Conservation (phyloP, 306 rosid species). For the Quercus parvula region DNA sequence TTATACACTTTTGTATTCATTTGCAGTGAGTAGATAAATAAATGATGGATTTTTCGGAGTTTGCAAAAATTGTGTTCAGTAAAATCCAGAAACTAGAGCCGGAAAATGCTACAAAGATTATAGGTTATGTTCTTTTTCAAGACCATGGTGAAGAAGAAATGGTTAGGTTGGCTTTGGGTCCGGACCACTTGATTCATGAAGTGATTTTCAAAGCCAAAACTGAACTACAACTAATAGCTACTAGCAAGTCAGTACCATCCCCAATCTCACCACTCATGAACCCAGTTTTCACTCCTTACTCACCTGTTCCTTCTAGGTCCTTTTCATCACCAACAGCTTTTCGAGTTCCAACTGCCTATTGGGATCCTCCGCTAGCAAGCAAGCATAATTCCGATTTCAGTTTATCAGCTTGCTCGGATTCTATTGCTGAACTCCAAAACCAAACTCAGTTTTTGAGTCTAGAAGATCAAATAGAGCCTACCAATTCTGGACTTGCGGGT, state of each 20-base stretch:
- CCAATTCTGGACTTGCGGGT: conserved; percentile 28
- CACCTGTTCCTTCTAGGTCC: conserved; percentile 24
- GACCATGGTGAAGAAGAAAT: conserved; percentile 51
- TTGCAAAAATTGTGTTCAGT: conserved; percentile 39
- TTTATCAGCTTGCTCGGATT: conserved; percentile 32
- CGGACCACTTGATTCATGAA: conserved; percentile 47
- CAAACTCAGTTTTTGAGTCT: conserved; percentile 30
- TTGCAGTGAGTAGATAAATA: conserved; percentile 35
- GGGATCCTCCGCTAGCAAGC: conserved; percentile 38
- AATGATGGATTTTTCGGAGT: conserved; percentile 64
- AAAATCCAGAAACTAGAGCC: conserved; percentile 58
- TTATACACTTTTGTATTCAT: not conserved
- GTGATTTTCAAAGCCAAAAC: conserved; percentile 38
- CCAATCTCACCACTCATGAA: conserved; percentile 21
- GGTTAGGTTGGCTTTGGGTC: conserved; percentile 44
- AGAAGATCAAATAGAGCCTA: conserved; percentile 44
- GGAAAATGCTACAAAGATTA: conserved; percentile 48
- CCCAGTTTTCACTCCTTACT: conserved; percentile 31
- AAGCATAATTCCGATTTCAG: conserved; percentile 28
- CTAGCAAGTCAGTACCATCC: conserved; percentile 22
- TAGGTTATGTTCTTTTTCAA: conserved; percentile 59
- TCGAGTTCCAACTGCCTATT: conserved; percentile 28
- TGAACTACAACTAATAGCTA: conserved; percentile 36
- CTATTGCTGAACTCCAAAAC: conserved; percentile 41
- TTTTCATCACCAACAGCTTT: conserved; percentile 24